Percentiles rank a stretch among this genome's conserved stretches.
Evolutionary conservation across 2,329 filamentous ascomycete genomes (phyloP).

Genomic region (Tolypocladium nubicola): DNA sequence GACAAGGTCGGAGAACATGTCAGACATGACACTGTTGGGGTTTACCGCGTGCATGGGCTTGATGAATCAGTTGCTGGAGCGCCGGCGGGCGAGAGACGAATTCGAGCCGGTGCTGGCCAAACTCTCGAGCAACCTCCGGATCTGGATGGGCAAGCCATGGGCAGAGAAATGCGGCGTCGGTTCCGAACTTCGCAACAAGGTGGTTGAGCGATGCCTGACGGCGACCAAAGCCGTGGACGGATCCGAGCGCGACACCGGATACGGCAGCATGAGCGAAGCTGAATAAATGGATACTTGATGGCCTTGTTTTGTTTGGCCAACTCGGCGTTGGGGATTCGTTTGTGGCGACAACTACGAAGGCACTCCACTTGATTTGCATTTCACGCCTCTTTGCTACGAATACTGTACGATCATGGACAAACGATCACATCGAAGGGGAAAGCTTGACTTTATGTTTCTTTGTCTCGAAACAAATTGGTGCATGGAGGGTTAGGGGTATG

Average conservation of each 20-base stretch:
- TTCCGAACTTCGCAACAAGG: slow-evolving; percentile 36
- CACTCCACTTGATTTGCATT: neutral
- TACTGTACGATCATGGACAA: neutral
- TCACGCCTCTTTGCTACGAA: neutral
- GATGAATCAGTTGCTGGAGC: slow-evolving; percentile 40
- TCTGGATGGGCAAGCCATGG: slow-evolving; percentile 47
- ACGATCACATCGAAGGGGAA: neutral
- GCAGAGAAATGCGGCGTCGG: slow-evolving; percentile 42
- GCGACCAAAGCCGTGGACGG: slow-evolving; percentile 48
- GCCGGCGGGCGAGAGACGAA: slow-evolving; percentile 34
- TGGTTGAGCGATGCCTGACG: slow-evolving; percentile 44
- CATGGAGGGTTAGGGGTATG: neutral
- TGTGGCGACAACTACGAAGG: neutral
- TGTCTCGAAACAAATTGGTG: neutral
- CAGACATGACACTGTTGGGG: slow-evolving; percentile 43
- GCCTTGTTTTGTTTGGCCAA: neutral
- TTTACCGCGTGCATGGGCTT: slow-evolving; percentile 49
- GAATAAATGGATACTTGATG: slow-evolving; percentile 19
- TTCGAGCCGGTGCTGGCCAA: slow-evolving; percentile 42
- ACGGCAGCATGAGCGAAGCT: slow-evolving; percentile 45
- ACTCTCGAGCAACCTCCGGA: slow-evolving; percentile 44
- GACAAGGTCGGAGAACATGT: slow-evolving; percentile 27
- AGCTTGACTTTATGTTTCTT: neutral
- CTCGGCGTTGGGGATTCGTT: neutral
- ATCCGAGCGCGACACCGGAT: slow-evolving; percentile 50